Percentiles rank a stretch among this genome's conserved stretches.
Evolutionary conservation across 805 yeast species (phyloP).

Genomic region (Wickerhamiella vanderwaltii): DNA sequence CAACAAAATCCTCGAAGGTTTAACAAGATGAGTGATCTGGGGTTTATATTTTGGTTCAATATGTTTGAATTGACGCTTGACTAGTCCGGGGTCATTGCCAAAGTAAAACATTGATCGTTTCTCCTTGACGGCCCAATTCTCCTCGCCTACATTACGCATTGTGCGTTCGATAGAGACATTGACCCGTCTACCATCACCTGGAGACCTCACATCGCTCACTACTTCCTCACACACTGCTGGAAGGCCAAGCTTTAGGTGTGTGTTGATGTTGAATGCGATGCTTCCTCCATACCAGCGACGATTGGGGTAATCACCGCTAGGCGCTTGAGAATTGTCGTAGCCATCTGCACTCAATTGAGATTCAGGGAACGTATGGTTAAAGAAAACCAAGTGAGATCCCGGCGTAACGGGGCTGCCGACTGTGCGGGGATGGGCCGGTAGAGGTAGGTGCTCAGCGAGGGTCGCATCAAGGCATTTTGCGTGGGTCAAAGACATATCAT

Average conservation of each 20-base stretch:
- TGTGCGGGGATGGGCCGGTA: conserved; percentile 8
- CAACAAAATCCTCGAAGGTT: conserved; percentile 35
- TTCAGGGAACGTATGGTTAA: conserved; percentile 46
- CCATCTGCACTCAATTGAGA: conserved; percentile 53
- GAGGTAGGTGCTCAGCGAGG: conserved; percentile 22
- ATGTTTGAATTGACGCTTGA: conserved; percentile 18
- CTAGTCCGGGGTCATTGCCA: conserved; percentile 23
- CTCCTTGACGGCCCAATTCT: conserved; percentile 35
- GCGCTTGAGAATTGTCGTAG: conserved; percentile 69
- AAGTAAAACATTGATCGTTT: conserved; percentile 52
- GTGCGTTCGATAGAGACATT: conserved; percentile 47
- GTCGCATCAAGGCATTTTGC: conserved; percentile 24
- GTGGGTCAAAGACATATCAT: conserved; percentile 24
- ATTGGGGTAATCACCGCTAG: conserved; percentile 34
- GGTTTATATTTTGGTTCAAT: conserved; percentile 18
- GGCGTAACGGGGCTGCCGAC: conserved; percentile 21
- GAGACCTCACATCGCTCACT: conserved; percentile 26
- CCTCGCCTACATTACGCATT: conserved; percentile 26
- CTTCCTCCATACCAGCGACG: conserved; percentile 76
- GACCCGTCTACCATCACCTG: conserved; percentile 22
- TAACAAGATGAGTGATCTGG: conserved; percentile 23
- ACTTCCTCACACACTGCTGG: conserved; percentile 42
- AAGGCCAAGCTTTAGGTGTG: conserved; percentile 30
- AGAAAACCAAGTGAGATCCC: conserved; percentile 58
- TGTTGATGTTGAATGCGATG: conserved; percentile 31